Percentiles rank a stretch among this genome's conserved stretches.
Evolutionary conservation across 2,329 filamentous ascomycete genomes (phyloP).

Genomic region (Mollisiaceae sp.): DNA sequence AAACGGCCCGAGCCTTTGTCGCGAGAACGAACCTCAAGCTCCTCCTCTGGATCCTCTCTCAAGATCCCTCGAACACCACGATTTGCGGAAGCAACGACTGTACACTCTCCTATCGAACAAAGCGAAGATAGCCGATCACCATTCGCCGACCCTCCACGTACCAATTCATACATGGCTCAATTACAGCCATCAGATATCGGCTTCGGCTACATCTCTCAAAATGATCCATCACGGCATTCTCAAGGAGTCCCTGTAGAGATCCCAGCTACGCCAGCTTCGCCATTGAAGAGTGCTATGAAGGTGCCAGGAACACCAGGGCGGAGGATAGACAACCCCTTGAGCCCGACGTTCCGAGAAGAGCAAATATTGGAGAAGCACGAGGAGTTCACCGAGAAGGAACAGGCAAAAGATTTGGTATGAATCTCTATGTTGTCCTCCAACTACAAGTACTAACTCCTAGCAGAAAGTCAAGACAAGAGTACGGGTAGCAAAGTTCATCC

Average conservation of each 20-base stretch:
- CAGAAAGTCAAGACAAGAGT: constrained; percentile 94
- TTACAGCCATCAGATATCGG: constrained; percentile 84
- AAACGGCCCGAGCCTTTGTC: constrained; percentile 37
- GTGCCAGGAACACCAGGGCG: constrained; percentile 81
- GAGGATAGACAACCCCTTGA: constrained; percentile 76
- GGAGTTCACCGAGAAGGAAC: constrained; percentile 79
- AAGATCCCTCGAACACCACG: constrained; percentile 76
- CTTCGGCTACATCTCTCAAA: constrained; percentile 83
- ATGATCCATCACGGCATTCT: constrained; percentile 57
- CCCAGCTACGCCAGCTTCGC: constrained; percentile 74
- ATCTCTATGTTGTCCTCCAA: constrained; percentile 6
- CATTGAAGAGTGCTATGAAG: constrained; percentile 89
- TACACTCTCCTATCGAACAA: constrained; percentile 76
- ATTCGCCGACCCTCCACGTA: constrained; percentile 61
- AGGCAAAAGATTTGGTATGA: constrained; percentile 84
- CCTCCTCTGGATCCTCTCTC: constrained; percentile 48
- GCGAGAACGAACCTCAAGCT: constrained; percentile 49
- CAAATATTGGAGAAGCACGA: constrained; percentile 86
- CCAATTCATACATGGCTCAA: constrained; percentile 60
- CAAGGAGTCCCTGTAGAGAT: constrained; percentile 53
- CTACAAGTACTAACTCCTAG: constrained; percentile 45
- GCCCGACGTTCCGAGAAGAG: constrained; percentile 91
- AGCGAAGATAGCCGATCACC: constrained; percentile 52
- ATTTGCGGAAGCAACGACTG: constrained; percentile 80
- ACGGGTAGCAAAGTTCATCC: constrained; percentile 89